Evolutionary conservation across 108 stramenopile species (phyloP), one percentile per base, ranked within the genome.

Genomic region (Nitzschia sp.): DNA sequence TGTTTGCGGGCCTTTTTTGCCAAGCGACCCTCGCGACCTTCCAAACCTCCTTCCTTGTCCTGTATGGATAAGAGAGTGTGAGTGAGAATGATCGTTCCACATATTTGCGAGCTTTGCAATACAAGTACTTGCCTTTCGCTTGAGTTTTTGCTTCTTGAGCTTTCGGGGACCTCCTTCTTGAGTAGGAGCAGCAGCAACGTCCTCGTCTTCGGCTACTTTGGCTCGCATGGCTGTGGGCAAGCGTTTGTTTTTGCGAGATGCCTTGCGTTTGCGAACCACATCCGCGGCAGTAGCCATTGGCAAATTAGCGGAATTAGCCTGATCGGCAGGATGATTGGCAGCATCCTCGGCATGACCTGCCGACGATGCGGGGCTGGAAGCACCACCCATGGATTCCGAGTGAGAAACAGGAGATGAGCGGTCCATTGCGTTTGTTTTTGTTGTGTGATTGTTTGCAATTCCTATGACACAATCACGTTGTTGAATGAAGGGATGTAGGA

Each of bases 1-100:
- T 75, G 64, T 33, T 80, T 80, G 49, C 74, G 73, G 31, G 49
- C n/a, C 46, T 76, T 71, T 59, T 81, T 81, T 58, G 42, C 26
- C 5, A 54, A 4, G 48, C 66, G 59, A 15, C 54, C 76, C 28
- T 75, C 76, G n/a, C n/a, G n/a, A n/a, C n/a, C n/a, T n/a, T n/a
- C n/a, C n/a, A n/a, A n/a, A n/a, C n/a, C n/a, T 47, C 57, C 57
- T 25, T 71, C 68, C 62, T 73, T 71, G 28, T 67, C 80, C 72
- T 77, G 38, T 56, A 28, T 30, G 28, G 38, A 13, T 25, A 17
- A 15, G 24, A 19, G 38, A 26, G 63, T n/a, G 26, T 46, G 25
- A 28, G 23, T 46, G 45, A 23, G 46, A 46, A 28, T 38, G 25
- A 46, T 29, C 46, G 21, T 64, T 46, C 18, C 19, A 48, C 67